These are phyloP conservation scores for Bipolaris oryzae DNA, from an alignment of 2,329 filamentous ascomycete genomes.

Conservation along the genomic window DNA sequence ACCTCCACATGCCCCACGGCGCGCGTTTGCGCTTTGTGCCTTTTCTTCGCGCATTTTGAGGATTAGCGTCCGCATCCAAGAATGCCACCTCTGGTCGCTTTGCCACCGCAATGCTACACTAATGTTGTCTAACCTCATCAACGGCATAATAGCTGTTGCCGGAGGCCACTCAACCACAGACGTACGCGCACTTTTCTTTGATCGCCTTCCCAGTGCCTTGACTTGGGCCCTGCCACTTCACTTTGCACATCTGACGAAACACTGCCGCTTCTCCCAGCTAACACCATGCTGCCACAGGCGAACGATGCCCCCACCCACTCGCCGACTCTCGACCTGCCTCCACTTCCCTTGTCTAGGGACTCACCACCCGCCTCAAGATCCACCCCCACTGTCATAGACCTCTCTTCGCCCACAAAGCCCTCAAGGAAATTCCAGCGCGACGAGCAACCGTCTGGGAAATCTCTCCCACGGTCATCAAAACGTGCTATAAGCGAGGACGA, in stretches of 20 bases:
- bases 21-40: conserved; percentile 17
- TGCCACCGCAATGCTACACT: conserved; percentile 15
- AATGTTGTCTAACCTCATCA: conserved; percentile 14
- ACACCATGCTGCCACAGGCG: conserved; percentile 28
- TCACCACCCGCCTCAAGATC: conserved; percentile 6
- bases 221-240: neutral
- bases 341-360: conserved; percentile 9
- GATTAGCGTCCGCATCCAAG: neutral
- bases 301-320: conserved; percentile 23
- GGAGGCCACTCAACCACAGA: conserved; percentile 8
- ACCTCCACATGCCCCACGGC: conserved; percentile 25
- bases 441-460: neutral
- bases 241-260: neutral
- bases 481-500: conserved; percentile 18
- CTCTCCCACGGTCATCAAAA: neutral
- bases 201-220: neutral
- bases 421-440: neutral
- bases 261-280: conserved; percentile 13
- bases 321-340: conserved; percentile 9
- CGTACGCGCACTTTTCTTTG: conserved; percentile 17
- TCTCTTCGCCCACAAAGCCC: conserved; percentile 17
- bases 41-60: conserved; percentile 1
- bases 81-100: conserved; percentile 10
- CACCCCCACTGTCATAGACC: conserved; percentile 11
- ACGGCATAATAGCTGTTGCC: conserved; percentile 9